Percentiles rank a stretch among this genome's conserved stretches.
phyloP scores from a whole-genome alignment of 495 filamentous ascomycete genomes.

The Ramalina peruviana region DNA sequence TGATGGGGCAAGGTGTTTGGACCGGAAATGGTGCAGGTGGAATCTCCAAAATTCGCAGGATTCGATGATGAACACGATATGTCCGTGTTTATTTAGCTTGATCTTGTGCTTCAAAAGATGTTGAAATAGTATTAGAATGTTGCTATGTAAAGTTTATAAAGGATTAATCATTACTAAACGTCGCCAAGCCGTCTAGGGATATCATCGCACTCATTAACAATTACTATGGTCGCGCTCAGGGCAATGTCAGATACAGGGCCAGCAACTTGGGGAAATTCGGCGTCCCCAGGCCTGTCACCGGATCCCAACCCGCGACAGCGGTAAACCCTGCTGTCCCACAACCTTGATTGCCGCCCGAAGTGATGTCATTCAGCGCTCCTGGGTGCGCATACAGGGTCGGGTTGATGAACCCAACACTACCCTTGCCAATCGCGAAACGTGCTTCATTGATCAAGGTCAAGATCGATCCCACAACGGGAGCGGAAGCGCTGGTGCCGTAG shows the following conservation, averaged over 20 bases:
- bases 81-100: no score
- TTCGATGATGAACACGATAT: no score
- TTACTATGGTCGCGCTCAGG: not conserved
- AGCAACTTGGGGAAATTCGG: constrained; percentile 39
- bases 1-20: no score
- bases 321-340: constrained; percentile 44
- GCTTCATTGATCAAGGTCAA: constrained; percentile 52
- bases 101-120: no score
- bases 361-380: constrained; percentile 47
- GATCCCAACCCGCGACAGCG: constrained; percentile 45
- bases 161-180: not conserved
- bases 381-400: constrained; percentile 48
- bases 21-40: no score
- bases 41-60: no score
- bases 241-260: constrained; percentile 28
- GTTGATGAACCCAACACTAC: constrained; percentile 47
- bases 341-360: constrained; percentile 40
- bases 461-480: constrained; percentile 42
- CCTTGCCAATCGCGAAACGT: constrained; percentile 38
- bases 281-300: constrained; percentile 47
- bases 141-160: no score
- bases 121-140: no score
- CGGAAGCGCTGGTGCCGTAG: constrained; percentile 44
- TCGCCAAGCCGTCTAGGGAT: not conserved
- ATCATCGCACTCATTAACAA: not conserved